Percentiles rank a stretch among this genome's conserved stretches.
These are phyloP conservation scores for Stagonosporopsis rhizophila DNA, from an alignment of 2,329 filamentous ascomycete species.

Conservation along the genomic window DNA sequence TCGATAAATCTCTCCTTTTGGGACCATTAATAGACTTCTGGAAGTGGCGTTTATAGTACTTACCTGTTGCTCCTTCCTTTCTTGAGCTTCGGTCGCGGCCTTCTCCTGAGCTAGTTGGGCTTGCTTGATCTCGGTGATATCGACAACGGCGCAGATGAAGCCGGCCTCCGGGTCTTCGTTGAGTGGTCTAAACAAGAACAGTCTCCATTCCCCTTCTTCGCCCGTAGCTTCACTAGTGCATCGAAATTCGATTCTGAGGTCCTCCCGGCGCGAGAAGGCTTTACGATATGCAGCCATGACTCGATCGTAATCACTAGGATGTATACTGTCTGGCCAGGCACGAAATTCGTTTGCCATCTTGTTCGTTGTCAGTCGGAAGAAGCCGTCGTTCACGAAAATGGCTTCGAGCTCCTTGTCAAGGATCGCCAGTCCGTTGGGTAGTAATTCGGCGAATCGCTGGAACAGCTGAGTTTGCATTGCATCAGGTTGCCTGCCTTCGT, in stretches of 20 bases:
- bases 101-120: constrained; percentile 53
- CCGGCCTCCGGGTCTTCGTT: constrained; percentile 53
- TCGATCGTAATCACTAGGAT: constrained; percentile 53
- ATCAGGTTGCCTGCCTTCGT: constrained; percentile 26
- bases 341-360: constrained; percentile 50
- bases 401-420: constrained; percentile 54
- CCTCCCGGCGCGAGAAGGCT: constrained; percentile 49
- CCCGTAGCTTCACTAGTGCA: constrained; percentile 44
- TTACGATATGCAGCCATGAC: constrained; percentile 55
- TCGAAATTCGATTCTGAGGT: constrained; percentile 54
- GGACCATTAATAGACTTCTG: not conserved
- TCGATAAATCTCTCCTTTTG: constrained; percentile 53
- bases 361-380: constrained; percentile 56
- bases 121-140: constrained; percentile 56
- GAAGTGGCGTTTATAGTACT: not conserved
- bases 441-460: constrained; percentile 54
- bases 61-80: constrained; percentile 53
- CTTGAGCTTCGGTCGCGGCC: constrained; percentile 52
- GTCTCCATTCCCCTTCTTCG: constrained; percentile 48
- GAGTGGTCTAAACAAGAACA: constrained; percentile 53
- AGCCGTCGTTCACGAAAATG: constrained; percentile 56
- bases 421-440: constrained; percentile 56
- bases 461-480: constrained; percentile 53
- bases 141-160: constrained; percentile 56
- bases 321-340: constrained; percentile 56